Evolutionary conservation across 2,329 filamentous ascomycete genomes (phyloP).

Genomic region (Mycocentrospora acerina): DNA sequence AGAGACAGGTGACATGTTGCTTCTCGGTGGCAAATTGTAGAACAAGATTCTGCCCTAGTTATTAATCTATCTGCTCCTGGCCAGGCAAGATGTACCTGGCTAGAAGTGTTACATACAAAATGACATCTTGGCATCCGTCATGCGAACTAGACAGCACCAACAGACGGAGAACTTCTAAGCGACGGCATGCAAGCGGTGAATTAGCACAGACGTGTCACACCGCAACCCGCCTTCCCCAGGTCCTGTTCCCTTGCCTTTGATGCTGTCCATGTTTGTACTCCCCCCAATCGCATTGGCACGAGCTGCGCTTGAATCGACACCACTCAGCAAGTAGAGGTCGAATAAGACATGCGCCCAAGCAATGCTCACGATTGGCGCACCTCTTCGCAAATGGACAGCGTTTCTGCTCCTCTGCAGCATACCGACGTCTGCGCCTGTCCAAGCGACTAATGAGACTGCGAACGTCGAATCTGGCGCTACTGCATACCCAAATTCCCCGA

Average conservation of each 20-base stretch:
- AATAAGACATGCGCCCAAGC: slow-evolving; percentile 41
- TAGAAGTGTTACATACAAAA: background rate
- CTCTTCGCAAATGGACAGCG: slow-evolving; percentile 39
- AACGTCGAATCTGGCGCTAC: slow-evolving; percentile 21
- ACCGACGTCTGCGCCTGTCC: slow-evolving; percentile 24
- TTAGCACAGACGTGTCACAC: too few relatives aligned
- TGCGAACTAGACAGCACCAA: too few relatives aligned
- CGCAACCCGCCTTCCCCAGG: too few relatives aligned
- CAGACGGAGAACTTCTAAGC: too few relatives aligned
- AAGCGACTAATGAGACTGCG: slow-evolving; percentile 36
- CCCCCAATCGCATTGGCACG: too few relatives aligned
- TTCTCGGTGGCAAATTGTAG: too few relatives aligned
- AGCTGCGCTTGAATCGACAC: slow-evolving; percentile 12
- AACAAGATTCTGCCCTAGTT: too few relatives aligned
- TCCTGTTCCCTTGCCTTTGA: background rate
- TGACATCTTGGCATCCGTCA: too few relatives aligned
- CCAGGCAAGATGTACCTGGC: too few relatives aligned
- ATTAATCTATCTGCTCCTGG: too few relatives aligned
- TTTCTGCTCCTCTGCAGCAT: slow-evolving; percentile 38
- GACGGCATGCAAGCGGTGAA: too few relatives aligned
- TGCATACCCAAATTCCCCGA: slow-evolving; percentile 26
- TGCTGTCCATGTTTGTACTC: background rate
- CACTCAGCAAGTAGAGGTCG: slow-evolving; percentile 26
- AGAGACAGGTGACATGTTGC: too few relatives aligned
- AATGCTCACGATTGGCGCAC: slow-evolving; percentile 43